phyloP scores from a whole-genome alignment of 2,329 filamentous ascomycete species.

The Neopestalotiopsis sp. region DNA sequence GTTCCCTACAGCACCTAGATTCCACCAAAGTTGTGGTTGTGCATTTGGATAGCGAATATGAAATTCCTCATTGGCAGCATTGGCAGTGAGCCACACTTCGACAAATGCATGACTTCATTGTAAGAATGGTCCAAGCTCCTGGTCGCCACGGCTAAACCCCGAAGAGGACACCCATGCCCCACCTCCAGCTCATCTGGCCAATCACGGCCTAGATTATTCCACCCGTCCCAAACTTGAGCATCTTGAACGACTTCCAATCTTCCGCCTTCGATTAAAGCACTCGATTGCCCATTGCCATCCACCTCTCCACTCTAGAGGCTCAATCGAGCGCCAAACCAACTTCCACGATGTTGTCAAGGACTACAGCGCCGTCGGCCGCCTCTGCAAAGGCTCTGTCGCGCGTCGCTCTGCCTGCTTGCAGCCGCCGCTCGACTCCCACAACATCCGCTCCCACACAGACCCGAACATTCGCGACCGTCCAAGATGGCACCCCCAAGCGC shows the following conservation, averaged over 20 bases:
- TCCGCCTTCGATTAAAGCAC: conserved; percentile 10
- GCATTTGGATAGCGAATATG: not conserved
- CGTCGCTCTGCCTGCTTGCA: conserved; percentile 37
- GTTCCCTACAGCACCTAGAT: not conserved
- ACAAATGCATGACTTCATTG: conserved; percentile 22
- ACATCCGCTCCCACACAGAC: conserved; percentile 53
- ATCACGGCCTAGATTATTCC: conserved; percentile 19
- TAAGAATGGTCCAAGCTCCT: conserved; percentile 20
- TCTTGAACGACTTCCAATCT: conserved; percentile 6
- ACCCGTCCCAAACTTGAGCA: conserved; percentile 14
- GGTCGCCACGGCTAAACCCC: not conserved
- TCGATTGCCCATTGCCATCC: conserved; percentile 32
- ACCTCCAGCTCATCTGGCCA: conserved; percentile 17
- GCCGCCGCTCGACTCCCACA: conserved; percentile 45
- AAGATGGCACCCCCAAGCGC: conserved; percentile 73
- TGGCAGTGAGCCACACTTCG: not conserved
- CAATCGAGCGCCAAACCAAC: conserved; percentile 41
- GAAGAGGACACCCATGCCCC: not conserved
- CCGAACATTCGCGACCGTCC: conserved; percentile 81
- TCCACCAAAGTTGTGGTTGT: not conserved
- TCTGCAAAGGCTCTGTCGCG: conserved; percentile 46
- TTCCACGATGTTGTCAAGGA: conserved; percentile 48
- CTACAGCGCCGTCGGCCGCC: conserved; percentile 44
- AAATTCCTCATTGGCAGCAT: conserved; percentile 12
- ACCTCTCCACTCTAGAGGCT: conserved; percentile 37